These are phyloP conservation scores for Cercospora zeina DNA, from an alignment of 2,329 filamentous ascomycete genomes.

Conservation along the genomic window DNA sequence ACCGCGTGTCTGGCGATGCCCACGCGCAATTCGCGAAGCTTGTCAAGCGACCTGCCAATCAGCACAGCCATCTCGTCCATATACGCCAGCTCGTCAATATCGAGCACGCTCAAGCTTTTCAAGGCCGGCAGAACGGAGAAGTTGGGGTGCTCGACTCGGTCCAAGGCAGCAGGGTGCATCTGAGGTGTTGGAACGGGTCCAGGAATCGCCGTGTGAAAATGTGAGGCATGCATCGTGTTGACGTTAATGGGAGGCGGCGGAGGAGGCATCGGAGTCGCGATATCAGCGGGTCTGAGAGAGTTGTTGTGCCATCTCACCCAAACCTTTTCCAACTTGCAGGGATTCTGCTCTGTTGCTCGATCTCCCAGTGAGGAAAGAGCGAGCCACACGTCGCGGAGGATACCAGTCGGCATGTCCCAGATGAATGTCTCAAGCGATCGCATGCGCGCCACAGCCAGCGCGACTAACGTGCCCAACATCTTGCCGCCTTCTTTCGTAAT, in stretches of 20 bases:
- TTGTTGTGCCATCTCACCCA: constrained; percentile 87
- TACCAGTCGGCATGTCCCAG: constrained; percentile 88
- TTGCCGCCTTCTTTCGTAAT: constrained; percentile 82
- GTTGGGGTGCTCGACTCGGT: constrained; percentile 72
- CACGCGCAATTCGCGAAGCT: constrained; percentile 69
- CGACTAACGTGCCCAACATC: constrained; percentile 82
- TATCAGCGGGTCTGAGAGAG: constrained; percentile 47
- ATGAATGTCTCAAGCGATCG: constrained; percentile 76
- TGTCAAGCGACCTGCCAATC: constrained; percentile 67
- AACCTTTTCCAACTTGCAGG: constrained; percentile 69
- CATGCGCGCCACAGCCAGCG: constrained; percentile 78
- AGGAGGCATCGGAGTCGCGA: constrained; percentile 43
- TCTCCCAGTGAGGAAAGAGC: constrained; percentile 71
- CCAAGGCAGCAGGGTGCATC: constrained; percentile 40
- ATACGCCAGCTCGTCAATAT: constrained; percentile 81
- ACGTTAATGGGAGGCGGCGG: constrained; percentile 41
- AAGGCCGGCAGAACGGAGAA: constrained; percentile 75
- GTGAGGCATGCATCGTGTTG: constrained; percentile 24
- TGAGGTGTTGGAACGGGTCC: constrained; percentile 24
- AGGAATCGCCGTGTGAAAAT: constrained; percentile 22
- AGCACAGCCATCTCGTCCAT: constrained; percentile 79
- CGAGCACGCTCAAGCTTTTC: constrained; percentile 72
- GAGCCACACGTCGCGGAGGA: constrained; percentile 78
- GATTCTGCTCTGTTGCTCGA: constrained; percentile 55
- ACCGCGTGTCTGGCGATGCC: constrained; percentile 64